Base-by-base conservation (phyloP, 1,139 yeast genomes). In the Saccharomyces pastorianus region DNA sequence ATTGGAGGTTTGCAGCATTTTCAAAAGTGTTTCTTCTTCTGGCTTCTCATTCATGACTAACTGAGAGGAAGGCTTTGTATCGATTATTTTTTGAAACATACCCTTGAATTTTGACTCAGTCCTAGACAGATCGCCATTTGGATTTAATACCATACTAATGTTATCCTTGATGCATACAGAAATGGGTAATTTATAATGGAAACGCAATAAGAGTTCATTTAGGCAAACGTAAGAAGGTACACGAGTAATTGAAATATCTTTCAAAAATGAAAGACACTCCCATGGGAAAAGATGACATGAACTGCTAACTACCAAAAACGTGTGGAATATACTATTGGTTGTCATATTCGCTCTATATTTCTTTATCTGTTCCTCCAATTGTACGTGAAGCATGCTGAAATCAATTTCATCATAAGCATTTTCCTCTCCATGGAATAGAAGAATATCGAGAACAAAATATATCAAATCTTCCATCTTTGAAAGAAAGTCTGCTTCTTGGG, bases 261-360 rank as follows among this genome's bases (percentile, higher is more conserved):
- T 69, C 55, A 91, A 67, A 49, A 79, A 75, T 0, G 82, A 77
- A 38, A 91, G 68, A 0, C 90, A 84, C 65, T 93, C 99, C 98
- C 98, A 93, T 0, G 98, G 98, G 49, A 93, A 76, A 28, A 73
- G 71, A 11, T 81, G 80, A 60, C 95, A 84, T 7, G 73, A 72
- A 48, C 83, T 76, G 49, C 90, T 84, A 2, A 89, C 80, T 9
- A 93, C 73, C 52, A 93, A 71, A 2, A 91, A 82, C 1, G 84
- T 73, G 66, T 90, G 97, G 3, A 73, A 73, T 11, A 65, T 55
- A 14, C 57, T 60, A 25, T 55, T 54, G 17, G 54, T 29, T 27
- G 44, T 25, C n/a, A 14, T 17, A 3, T 50, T 54, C 17, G 54
- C 58, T 14, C 58, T 56, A 55, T 72, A 73, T 17, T 68, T 69